Evolutionary conservation across 1,284 basidiomycete species (phyloP).

Genomic region (Trichosporon ovoides): DNA sequence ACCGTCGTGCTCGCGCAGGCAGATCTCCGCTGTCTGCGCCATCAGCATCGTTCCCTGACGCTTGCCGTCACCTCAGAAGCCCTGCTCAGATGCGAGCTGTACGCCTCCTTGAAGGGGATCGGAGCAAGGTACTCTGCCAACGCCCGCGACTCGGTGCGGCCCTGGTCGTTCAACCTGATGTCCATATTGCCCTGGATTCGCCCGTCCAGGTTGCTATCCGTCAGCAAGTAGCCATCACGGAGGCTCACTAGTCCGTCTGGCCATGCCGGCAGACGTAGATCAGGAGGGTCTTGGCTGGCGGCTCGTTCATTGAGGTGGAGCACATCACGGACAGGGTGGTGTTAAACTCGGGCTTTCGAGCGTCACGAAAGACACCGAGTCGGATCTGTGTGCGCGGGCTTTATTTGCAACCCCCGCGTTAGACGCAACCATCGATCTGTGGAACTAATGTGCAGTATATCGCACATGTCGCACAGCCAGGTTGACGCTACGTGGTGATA

Average conservation of each 20-base stretch:
- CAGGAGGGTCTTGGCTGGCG: slow-evolving; percentile 20
- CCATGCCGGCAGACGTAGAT: slow-evolving; percentile 42
- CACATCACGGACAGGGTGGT: neutral
- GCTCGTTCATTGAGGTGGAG: neutral
- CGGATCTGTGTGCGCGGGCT: neutral
- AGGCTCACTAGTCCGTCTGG: slow-evolving; percentile 44
- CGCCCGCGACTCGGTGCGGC: slow-evolving; percentile 29
- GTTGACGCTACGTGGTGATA: no score
- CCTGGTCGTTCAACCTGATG: slow-evolving; percentile 42
- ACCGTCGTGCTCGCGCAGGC: slow-evolving; percentile 23
- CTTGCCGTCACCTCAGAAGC: slow-evolving; percentile 36
- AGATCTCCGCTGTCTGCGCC: slow-evolving; percentile 36
- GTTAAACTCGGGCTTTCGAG: neutral
- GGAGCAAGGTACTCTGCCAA: slow-evolving; percentile 26
- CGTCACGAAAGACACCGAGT: neutral
- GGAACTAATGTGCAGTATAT: no score
- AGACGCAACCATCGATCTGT: no score
- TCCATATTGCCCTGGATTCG: slow-evolving; percentile 47
- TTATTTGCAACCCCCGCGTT: no score
- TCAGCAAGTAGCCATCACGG: neutral
- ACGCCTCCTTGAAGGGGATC: slow-evolving; percentile 28
- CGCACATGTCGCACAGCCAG: no score
- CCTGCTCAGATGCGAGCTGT: slow-evolving; percentile 31
- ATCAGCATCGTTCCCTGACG: neutral
- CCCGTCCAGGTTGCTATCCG: slow-evolving; percentile 36